Evolutionary conservation across 148 eudicot genomes (phyloP), one percentile per base, ranked within the genome.

Genomic region (Chenopodium suecicum): DNA sequence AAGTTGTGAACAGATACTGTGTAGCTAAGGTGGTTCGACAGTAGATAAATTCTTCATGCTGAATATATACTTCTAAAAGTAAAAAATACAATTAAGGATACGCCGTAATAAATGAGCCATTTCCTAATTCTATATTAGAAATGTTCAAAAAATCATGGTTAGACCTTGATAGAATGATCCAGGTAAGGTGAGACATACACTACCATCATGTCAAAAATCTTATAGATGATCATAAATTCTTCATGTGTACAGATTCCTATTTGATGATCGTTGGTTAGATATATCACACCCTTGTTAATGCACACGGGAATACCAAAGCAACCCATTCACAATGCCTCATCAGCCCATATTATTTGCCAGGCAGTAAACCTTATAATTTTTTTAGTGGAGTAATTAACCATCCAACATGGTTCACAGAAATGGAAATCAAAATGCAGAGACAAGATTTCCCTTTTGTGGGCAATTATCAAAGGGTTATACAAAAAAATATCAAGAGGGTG

Each of bases 341-440:
- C 58, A 41, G 8, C 60, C 41, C 37, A 47, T 56, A 14, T 52
- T 22, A 23, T 54, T 37, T 56, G 20, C 12, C 20, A 75, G 5
- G 58, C 16, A 56, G 44, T 19, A 56, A 62, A 50, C 20, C 19
- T 29, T 32, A n/a, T 0, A 4, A 69, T 32, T 20, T 14, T 0
- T 41, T 20, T 29, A 48, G 76, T 23, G 19, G 56, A 12, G 10
- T 47, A n/a, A 19, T 27, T 48, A 46, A 72, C 70, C 67, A 41
- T 60, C n/a, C 12, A 56, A 46, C 19, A 31, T 13, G 29, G 52
- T 12, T 70, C n/a, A 64, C 50, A 31, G 8, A 64, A 47, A 78
- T 25, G 54, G 31, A 69, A 58, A n/a, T 60, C 68, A 44, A 29
- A 56, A 48, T 9, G 75, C 71, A 76, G 34, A 82, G 14, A 44